A percentile compares a stretch with the other conserved stretches of the same genome.
phyloP scores from a whole-genome alignment of 2,329 filamentous ascomycete species.

The Aspergillus oerlinghausenensis region DNA sequence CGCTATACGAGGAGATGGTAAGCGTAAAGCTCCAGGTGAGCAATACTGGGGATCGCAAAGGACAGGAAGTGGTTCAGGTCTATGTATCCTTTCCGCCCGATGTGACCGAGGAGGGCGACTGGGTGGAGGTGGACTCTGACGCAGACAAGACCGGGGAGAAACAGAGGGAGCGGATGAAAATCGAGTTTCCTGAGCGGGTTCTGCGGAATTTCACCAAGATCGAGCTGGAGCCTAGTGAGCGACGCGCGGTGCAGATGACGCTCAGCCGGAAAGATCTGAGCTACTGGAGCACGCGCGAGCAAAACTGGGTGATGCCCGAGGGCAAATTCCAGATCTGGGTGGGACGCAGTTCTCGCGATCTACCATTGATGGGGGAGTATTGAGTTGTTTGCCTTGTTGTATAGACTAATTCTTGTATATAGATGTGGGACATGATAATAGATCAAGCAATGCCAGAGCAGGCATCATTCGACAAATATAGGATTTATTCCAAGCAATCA shows the following conservation, averaged over 20 bases:
- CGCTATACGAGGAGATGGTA: conserved; percentile 48
- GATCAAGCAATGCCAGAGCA: background rate
- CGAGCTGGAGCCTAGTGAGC: conserved; percentile 51
- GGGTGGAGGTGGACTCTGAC: conserved; percentile 7
- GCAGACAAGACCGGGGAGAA: conserved; percentile 3
- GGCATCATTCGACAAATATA: too few relatives aligned
- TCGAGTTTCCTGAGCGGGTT: conserved; percentile 60
- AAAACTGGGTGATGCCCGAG: conserved; percentile 65
- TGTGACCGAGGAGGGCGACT: conserved; percentile 23
- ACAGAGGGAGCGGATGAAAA: conserved; percentile 31
- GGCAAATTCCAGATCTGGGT: conserved; percentile 32
- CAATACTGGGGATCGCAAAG: conserved; percentile 46
- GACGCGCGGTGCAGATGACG: conserved; percentile 50
- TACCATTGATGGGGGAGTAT: conserved; percentile 27
- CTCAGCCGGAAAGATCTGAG: conserved; percentile 67
- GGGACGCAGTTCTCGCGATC: conserved; percentile 33
- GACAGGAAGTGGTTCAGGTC: conserved; percentile 50
- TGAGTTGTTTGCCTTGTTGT: conserved; percentile 4
- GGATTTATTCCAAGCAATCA: background rate
- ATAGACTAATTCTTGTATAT: background rate
- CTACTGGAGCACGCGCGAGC: conserved; percentile 63
- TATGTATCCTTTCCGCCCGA: conserved; percentile 64
- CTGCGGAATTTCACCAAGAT: conserved; percentile 72
- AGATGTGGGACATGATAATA: background rate
- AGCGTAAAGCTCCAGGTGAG: conserved; percentile 43